Conservation (phyloP, 805 yeast species). For the Teunomyces atbi region DNA sequence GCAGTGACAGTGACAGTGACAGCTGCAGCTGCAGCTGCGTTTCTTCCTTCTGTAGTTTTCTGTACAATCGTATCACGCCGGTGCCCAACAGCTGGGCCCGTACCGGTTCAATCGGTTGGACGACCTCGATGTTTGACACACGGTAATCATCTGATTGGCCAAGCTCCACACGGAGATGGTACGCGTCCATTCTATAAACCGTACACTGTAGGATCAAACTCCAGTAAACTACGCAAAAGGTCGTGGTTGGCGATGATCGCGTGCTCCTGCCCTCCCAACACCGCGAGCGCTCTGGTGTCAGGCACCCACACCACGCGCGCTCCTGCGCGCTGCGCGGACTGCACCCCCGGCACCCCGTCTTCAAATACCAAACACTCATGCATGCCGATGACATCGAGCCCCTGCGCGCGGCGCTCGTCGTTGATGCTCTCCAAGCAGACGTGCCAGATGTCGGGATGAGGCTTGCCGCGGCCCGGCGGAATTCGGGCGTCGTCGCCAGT, state of each 20-base stretch:
- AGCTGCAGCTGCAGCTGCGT: no score
- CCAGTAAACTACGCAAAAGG: constrained; percentile 50
- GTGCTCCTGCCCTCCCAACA: constrained; percentile 50
- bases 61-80: constrained; percentile 69
- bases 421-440: constrained; percentile 74
- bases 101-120: constrained; percentile 40
- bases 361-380: constrained; percentile 88
- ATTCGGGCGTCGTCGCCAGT: constrained; percentile 89
- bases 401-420: constrained; percentile 41
- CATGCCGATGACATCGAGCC: constrained; percentile 52
- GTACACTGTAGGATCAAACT: constrained; percentile 35
- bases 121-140: constrained; percentile 25
- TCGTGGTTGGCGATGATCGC: constrained; percentile 57
- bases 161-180: constrained; percentile 34
- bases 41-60: constrained; percentile 23
- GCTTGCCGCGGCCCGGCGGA: constrained; percentile 87
- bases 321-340: constrained; percentile 79
- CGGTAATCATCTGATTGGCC: constrained; percentile 23
- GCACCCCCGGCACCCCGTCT: constrained; percentile 92
- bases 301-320: constrained; percentile 95
- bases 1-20: no score
- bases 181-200: constrained; percentile 35
- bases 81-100: constrained; percentile 66
- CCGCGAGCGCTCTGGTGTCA: constrained; percentile 64
- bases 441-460: constrained; percentile 90